These are phyloP conservation scores for Beauveria australis DNA, from an alignment of 2,329 filamentous ascomycete genomes.

Conservation along the genomic window DNA sequence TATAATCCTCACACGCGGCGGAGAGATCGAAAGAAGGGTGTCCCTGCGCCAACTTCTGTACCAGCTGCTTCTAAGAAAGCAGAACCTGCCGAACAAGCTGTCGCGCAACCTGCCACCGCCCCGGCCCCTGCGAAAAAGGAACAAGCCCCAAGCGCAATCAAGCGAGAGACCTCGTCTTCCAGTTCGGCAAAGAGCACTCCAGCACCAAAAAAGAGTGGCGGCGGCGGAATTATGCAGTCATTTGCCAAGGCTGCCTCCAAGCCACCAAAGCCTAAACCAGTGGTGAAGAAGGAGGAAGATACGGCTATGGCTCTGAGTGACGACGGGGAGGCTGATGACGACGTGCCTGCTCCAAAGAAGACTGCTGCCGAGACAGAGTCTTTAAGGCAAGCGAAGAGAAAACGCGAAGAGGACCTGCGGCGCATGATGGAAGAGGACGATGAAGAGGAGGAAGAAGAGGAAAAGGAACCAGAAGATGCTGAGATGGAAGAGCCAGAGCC, in stretches of 20 bases:
- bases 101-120: constrained; percentile 14
- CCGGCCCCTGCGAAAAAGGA: neutral
- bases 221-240: constrained; percentile 63
- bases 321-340: constrained; percentile 32
- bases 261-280: constrained; percentile 41
- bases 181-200: constrained; percentile 23
- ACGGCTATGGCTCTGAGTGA: constrained; percentile 26
- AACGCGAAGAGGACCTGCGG: constrained; percentile 31
- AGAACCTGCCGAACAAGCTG: constrained; percentile 17
- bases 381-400: constrained; percentile 22
- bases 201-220: constrained; percentile 47
- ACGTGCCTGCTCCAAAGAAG: constrained; percentile 22
- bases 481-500: constrained; percentile 31
- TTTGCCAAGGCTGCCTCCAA: constrained; percentile 56
- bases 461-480: constrained; percentile 35
- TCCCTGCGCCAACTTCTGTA: constrained; percentile 16
- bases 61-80: constrained; percentile 23
- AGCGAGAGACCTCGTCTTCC: constrained; percentile 19
- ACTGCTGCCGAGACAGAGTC: constrained; percentile 18
- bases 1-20: constrained; percentile 59
- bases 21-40: constrained; percentile 33
- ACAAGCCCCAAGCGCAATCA: constrained; percentile 9
- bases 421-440: constrained; percentile 45
- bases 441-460: constrained; percentile 45
- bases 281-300: constrained; percentile 22